Base-by-base conservation (phyloP, 164 flowering plant genomes). In the Sedum album region DNA sequence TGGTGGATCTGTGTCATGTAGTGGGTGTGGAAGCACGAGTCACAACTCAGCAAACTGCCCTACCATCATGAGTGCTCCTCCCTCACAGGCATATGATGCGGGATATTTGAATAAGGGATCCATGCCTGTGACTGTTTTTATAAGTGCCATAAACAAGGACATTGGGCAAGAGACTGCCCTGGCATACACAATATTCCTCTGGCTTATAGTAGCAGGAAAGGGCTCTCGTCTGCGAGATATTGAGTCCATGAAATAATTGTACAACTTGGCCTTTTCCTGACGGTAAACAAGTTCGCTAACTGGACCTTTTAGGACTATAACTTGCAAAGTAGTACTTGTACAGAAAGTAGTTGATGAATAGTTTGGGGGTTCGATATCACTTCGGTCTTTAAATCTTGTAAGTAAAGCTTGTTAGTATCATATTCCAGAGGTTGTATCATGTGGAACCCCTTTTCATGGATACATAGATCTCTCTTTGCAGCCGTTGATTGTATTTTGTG, bases 11-110 rank as follows among this genome's bases (percentile, higher is more conserved):
- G 2, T 70, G 41, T 65, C 33, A 66, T 90, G 98, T 60, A 82
- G 23, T 68, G 84, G 81, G 73, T 93, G 96, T 73, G 91, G 91
- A 65, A 79, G 81, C 30, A 66, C 76, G 1, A 87, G 88, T 35
- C 99, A 94, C 67, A 81, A 60, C 68, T 68, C 91, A n/a, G 70
- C 69, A 36, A 88, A 82, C 71, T 94, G 96, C 70, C 96, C 96
- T 0, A 82, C 81, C 60, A 67, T 81, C 30, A 79, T 79, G 77
- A 73, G 78, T 20, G 84, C 77, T 1, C 78, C 75, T 30, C 86
- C 60, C 26, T 9, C 60, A 6, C 60, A 53, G 11, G 6, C 60
- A 53, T 53, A 53, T 53, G 61, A 55, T 28, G 31, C 61, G 2
- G 31, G 61, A 17, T 55, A 55, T 55, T 55, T 26, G 26, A 26